phyloP scores from a whole-genome alignment of 2,329 filamentous ascomycete species.

The Phyllosticta citrichinensis region DNA sequence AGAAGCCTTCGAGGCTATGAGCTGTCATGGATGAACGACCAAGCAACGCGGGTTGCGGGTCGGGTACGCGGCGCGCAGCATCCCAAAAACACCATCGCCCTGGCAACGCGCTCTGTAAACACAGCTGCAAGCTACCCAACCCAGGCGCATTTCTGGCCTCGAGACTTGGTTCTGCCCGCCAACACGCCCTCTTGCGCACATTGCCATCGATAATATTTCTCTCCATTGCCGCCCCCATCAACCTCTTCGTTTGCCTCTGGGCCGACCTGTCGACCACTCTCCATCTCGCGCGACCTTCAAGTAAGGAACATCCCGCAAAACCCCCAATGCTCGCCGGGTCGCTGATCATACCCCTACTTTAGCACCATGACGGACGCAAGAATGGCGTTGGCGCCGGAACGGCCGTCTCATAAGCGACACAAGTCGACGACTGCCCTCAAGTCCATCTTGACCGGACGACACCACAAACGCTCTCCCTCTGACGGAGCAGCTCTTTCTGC shows the following conservation, averaged over 20 bases:
- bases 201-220: not conserved
- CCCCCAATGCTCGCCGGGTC: not conserved
- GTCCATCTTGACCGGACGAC: slow-evolving; percentile 43
- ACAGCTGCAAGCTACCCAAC: not conserved
- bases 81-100: not conserved
- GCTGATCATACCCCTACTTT: not conserved
- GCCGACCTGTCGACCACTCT: not conserved
- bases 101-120: not conserved
- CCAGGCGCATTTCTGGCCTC: not conserved
- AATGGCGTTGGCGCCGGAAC: slow-evolving; percentile 6
- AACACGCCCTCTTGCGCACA: not conserved
- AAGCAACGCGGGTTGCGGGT: not conserved
- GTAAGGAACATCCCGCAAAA: not conserved
- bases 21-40: not conserved
- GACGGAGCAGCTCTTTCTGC: slow-evolving; percentile 22
- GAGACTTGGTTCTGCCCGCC: not conserved
- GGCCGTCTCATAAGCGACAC: slow-evolving; percentile 25
- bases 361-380: slow-evolving; percentile 6
- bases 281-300: not conserved
- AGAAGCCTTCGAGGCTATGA: not conserved
- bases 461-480: slow-evolving; percentile 39
- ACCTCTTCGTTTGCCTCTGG: not conserved
- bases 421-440: slow-evolving; percentile 40
- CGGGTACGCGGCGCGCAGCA: not conserved
- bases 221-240: slow-evolving; percentile 2